Evolutionary conservation across 1,139 yeast species (phyloP).

Genomic region (Pichia inconspicua): DNA sequence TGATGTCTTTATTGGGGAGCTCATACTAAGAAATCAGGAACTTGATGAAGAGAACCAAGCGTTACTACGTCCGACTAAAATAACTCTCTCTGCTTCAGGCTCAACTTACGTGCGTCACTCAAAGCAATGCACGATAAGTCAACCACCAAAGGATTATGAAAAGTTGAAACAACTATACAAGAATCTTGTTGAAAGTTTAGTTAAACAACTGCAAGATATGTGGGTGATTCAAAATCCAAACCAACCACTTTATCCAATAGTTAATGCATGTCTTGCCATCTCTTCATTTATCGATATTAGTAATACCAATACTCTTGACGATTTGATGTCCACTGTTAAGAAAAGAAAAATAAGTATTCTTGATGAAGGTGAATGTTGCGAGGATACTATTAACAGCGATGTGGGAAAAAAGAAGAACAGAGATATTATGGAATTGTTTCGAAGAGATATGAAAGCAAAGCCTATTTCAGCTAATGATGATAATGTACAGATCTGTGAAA

Average conservation of each 20-base stretch:
- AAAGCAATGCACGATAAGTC: slow-evolving; percentile 37
- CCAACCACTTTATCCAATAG: slow-evolving; percentile 39
- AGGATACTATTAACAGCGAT: neutral
- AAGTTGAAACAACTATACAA: slow-evolving; percentile 34
- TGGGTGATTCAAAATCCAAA: slow-evolving; percentile 25
- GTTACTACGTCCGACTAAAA: slow-evolving; percentile 45
- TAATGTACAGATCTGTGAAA: slow-evolving; percentile 12
- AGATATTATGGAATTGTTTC: neutral
- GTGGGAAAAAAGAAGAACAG: slow-evolving; percentile 1
- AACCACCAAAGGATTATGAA: slow-evolving; percentile 34
- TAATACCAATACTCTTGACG: slow-evolving; percentile 40
- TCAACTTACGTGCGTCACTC: slow-evolving; percentile 28
- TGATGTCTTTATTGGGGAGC: slow-evolving; percentile 73
- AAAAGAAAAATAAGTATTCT: slow-evolving; percentile 8
- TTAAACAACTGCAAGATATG: slow-evolving; percentile 32
- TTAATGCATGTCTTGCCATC: slow-evolving; percentile 42
- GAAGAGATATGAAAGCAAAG: neutral
- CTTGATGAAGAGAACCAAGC: slow-evolving; percentile 56
- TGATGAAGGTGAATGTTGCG: neutral
- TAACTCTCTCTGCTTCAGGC: slow-evolving; percentile 34
- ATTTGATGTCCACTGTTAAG: slow-evolving; percentile 32
- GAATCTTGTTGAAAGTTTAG: slow-evolving; percentile 33
- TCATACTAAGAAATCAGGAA: slow-evolving; percentile 63
- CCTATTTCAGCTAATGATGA: neutral
- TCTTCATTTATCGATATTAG: slow-evolving; percentile 44